Base-by-base conservation (phyloP, 1,284 basidiomycete species). In the Thecaphora thlaspeos region DNA sequence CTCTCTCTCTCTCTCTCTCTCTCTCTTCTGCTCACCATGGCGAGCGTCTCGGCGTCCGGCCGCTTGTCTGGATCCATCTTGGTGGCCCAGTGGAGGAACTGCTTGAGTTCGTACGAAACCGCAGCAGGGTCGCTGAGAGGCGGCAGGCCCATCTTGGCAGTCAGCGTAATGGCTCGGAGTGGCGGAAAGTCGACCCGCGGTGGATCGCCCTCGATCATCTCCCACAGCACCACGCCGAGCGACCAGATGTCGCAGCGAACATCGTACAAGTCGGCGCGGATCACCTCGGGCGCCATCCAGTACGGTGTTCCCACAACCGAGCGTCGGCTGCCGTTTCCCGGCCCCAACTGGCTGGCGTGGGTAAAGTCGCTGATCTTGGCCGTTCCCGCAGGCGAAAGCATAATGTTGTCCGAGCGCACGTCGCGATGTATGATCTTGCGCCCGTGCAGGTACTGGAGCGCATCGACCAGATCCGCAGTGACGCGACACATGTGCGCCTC, bases 261-360 rank as follows among this genome's bases (percentile, higher is more conserved):
- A 26, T 61, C 70, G 55, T 73, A 73, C 17, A 47, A 46, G 46
- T 65, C 46, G 4, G 64, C 67, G 39, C 56, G 64, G 44, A 71
- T 63, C 57, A 73, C 66, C 39, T 73, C 71, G n/a, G 71, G 71
- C 28, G 69, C 65, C 71, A 73, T 73, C 69, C 69, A 73, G 55
- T 73, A 72, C 41, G 71, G 61, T 41, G 70, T 72, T 2, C 70
- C 70, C 5, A 71, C 53, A 19, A 71, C 65, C 26, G 58, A 63
- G n/a, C 51, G 50, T n/a, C 62, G 51, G 43, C 45, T 44, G 15
- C 10, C 46, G 17, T 48, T 49, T 0, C 49, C 54, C 5, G 42
- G 43, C 17, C 54, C 46, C 17, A 70, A 56, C 48, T 68, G 51
- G 38, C 48, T 53, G 9, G 70, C 70, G 41, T 72, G 67, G 30